Evolutionary conservation across 805 yeast genomes (phyloP).

Genomic region (Wickerhamiella shivajii): DNA sequence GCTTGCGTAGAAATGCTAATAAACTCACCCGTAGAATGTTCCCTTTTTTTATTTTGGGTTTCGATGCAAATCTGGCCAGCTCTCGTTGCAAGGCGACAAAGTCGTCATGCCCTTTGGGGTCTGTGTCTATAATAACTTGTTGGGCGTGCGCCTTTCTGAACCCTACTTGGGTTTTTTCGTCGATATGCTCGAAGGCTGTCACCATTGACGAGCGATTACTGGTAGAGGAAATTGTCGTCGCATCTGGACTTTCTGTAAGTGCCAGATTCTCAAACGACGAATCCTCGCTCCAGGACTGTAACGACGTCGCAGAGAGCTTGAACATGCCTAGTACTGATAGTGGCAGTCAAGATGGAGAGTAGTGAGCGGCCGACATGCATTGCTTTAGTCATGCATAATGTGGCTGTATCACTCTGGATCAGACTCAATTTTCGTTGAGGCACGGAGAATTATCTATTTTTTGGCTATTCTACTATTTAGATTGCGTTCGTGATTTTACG

Average conservation of each 20-base stretch:
- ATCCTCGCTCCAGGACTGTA: too few species aligned
- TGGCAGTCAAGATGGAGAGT: too few species aligned
- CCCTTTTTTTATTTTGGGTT: constrained; percentile 16
- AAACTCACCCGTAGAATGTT: constrained; percentile 30
- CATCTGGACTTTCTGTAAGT: constrained; percentile 9
- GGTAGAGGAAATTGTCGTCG: constrained; percentile 10
- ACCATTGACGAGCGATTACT: constrained; percentile 6
- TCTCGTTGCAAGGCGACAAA: constrained; percentile 12
- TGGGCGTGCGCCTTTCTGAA: not conserved
- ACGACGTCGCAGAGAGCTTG: too few species aligned
- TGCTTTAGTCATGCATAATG: too few species aligned
- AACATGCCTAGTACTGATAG: too few species aligned
- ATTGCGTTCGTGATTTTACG: too few species aligned
- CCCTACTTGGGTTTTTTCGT: too few species aligned
- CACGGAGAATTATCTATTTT: too few species aligned
- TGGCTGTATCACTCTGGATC: too few species aligned
- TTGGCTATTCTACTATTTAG: too few species aligned
- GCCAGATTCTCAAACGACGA: constrained; percentile 5
- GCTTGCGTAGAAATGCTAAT: constrained; percentile 27
- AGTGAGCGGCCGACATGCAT: too few species aligned
- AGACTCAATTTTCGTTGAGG: too few species aligned
- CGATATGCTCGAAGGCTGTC: not conserved
- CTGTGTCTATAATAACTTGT: not conserved
- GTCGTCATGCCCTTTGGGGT: constrained; percentile 8
- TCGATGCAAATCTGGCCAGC: constrained; percentile 11